Evolutionary conservation across 2,329 filamentous ascomycete species (phyloP), one percentile per base, ranked within the genome.

Genomic region (Xylaria sp.): DNA sequence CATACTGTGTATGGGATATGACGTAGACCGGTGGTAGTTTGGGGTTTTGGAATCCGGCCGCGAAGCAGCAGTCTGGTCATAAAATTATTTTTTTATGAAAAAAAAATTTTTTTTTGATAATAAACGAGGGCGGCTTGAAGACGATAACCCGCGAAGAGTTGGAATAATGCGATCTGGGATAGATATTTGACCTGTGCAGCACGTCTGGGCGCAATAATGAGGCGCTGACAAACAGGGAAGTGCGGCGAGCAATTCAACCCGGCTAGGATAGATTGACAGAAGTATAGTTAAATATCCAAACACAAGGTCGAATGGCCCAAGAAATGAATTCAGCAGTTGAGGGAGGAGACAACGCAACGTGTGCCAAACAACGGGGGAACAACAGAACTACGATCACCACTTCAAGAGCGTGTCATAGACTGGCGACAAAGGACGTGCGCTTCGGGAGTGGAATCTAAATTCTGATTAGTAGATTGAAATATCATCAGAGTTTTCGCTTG

Each of bases 1-100:
- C 78, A 80, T 81, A 48, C n/a, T 70, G 67, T 36, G 45, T 50
- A 36, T 13, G n/a, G 23, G 6, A 36, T 58, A 50, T 61, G 46
- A 36, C 30, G 58, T 63, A 39, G 41, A 43, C 45, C 43, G 18
- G 36, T 50, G 39, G 57, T 46, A 39, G 25, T 28, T 56, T 50
- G 45, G 32, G 50, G 36, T 34, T 46, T 60, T 65, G 43, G 25
- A 66, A 41, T 61, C 62, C 53, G 13, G 46, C 46, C 60, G 64
- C 60, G 55, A 39, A 63, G 63, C 45, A 52, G 55, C 15, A 56
- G 39, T 50, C 52, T 48, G 39, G 39, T 34, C n/a, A n/a, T n/a
- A n/a, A n/a, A n/a, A n/a, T n/a, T n/a, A n/a, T n/a, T n/a, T n/a
- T n/a, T n/a, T n/a, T n/a, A n/a, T n/a, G n/a, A n/a, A n/a, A n/a